Percentiles rank a stretch among this genome's conserved stretches.
Evolutionary conservation across 805 yeast genomes (phyloP).

Genomic region (Starmerella ratchasimensis): DNA sequence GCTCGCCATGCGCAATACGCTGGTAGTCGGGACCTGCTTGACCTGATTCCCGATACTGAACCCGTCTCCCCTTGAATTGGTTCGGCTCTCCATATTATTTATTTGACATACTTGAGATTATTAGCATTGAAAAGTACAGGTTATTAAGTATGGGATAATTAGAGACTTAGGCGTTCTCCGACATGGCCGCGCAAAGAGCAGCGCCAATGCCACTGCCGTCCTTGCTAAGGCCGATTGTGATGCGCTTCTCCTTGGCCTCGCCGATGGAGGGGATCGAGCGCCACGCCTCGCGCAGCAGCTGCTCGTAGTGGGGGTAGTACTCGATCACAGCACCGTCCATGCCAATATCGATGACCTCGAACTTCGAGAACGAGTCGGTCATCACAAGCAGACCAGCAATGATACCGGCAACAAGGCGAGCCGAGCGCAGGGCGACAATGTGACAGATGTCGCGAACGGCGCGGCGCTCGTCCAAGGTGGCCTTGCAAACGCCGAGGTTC

Average conservation of each 20-base stretch:
- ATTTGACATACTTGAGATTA: too few species aligned
- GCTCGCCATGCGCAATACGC: constrained; percentile 6
- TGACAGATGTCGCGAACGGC: constrained; percentile 61
- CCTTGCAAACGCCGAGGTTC: constrained; percentile 50
- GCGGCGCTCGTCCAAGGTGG: constrained; percentile 55
- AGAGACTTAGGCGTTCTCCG: too few species aligned
- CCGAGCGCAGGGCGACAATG: constrained; percentile 80
- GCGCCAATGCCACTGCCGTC: constrained; percentile 98
- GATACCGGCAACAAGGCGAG: constrained; percentile 76
- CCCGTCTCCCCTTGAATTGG: too few species aligned
- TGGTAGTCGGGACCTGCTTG: constrained; percentile 2
- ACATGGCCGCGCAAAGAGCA: constrained; percentile 61
- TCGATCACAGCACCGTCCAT: constrained; percentile 93
- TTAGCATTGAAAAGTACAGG: too few species aligned
- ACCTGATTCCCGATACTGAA: constrained; percentile 3
- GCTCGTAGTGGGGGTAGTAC: constrained; percentile 80
- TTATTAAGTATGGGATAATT: too few species aligned
- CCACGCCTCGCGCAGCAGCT: constrained; percentile 66
- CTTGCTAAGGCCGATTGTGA: constrained; percentile 69
- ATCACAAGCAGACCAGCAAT: constrained; percentile 64
- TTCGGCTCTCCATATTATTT: too few species aligned
- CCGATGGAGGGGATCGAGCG: constrained; percentile 34
- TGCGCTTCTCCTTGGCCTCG: constrained; percentile 57
- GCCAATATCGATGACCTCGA: constrained; percentile 75
- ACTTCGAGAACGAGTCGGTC: constrained; percentile 51